These are phyloP conservation scores for Penicillium sp. DNA, from an alignment of 2,329 filamentous ascomycete genomes.

Conservation along the genomic window DNA sequence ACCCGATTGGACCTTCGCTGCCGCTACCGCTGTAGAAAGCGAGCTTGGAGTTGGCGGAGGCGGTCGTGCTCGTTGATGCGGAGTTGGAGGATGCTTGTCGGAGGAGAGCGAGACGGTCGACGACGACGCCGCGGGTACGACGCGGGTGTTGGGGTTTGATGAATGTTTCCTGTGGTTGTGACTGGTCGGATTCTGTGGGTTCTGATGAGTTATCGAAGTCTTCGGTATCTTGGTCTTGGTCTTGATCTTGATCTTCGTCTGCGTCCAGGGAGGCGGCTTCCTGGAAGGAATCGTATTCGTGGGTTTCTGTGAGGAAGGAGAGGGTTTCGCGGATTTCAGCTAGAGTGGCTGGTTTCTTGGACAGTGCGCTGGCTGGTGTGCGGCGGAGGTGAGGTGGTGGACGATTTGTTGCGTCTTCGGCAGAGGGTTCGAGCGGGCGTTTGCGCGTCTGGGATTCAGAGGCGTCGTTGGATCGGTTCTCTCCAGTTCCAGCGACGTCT, in stretches of 20 bases:
- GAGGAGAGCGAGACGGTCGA: constrained; percentile 45
- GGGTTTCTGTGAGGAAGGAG: constrained; percentile 73
- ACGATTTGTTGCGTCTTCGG: constrained; percentile 48
- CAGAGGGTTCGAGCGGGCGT: constrained; percentile 38
- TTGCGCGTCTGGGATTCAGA: constrained; percentile 39
- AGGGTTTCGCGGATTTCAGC: constrained; percentile 79
- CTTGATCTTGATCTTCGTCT: constrained; percentile 30
- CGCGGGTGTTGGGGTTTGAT: constrained; percentile 35
- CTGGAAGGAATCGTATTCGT: constrained; percentile 53
- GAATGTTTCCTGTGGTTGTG: constrained; percentile 26
- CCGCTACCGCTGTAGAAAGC: constrained; percentile 33
- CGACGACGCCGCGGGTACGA: constrained; percentile 41
- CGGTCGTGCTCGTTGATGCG: constrained; percentile 27
- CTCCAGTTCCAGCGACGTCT: constrained; percentile 13
- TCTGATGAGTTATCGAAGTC: constrained; percentile 14
- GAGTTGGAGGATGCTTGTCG: constrained; percentile 46
- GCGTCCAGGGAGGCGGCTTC: constrained; percentile 50
- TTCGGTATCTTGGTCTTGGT: constrained; percentile 19
- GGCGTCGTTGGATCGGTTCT: constrained; percentile 22
- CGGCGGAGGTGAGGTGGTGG: constrained; percentile 60
- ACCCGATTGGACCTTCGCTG: constrained; percentile 28
- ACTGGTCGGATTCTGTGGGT: constrained; percentile 21
- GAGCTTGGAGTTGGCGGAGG: constrained; percentile 26
- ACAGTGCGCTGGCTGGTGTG: constrained; percentile 50
- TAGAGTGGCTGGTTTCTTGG: constrained; percentile 67